Evolutionary conservation across 495 filamentous ascomycete genomes (phyloP).

Genomic region (Cladorrhinum samala): DNA sequence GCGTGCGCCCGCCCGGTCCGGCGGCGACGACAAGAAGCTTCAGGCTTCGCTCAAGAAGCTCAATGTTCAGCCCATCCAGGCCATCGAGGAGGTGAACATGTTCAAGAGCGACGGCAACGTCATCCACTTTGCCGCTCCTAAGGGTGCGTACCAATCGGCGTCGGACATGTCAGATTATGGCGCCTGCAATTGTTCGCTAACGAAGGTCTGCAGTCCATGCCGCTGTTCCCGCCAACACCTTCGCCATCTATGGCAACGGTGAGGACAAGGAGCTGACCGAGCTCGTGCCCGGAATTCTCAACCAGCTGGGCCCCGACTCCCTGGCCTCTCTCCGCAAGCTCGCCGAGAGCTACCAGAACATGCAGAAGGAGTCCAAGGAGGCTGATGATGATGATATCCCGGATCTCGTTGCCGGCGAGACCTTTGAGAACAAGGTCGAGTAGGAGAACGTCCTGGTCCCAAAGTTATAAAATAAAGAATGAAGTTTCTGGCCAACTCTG

Average conservation of each 20-base stretch:
- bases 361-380: conserved; percentile 94
- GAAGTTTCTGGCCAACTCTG: background rate
- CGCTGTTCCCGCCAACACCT: conserved; percentile 90
- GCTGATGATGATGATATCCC: conserved; percentile 85
- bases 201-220: conserved; percentile 93
- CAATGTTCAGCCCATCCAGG: conserved; percentile 95
- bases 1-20: conserved; percentile 86
- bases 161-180: background rate
- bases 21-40: conserved; percentile 98
- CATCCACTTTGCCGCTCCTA: conserved; percentile 96
- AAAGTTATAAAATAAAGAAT: conserved; percentile 14
- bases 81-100: conserved; percentile 99
- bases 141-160: conserved; percentile 56
- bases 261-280: conserved; percentile 99
- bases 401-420: conserved; percentile 90
- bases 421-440: conserved; percentile 94
- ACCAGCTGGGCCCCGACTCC: conserved; percentile 96
- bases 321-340: conserved; percentile 97
- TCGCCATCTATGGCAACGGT: conserved; percentile 97
- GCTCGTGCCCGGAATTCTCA: conserved; percentile 97
- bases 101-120: conserved; percentile 99
- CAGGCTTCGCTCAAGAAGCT: conserved; percentile 92
- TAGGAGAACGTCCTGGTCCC: conserved; percentile 40
- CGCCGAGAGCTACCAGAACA: conserved; percentile 97
- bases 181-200: no score